phyloP scores from a whole-genome alignment of 169 alveolate genomes.

The Babesia ovata region DNA sequence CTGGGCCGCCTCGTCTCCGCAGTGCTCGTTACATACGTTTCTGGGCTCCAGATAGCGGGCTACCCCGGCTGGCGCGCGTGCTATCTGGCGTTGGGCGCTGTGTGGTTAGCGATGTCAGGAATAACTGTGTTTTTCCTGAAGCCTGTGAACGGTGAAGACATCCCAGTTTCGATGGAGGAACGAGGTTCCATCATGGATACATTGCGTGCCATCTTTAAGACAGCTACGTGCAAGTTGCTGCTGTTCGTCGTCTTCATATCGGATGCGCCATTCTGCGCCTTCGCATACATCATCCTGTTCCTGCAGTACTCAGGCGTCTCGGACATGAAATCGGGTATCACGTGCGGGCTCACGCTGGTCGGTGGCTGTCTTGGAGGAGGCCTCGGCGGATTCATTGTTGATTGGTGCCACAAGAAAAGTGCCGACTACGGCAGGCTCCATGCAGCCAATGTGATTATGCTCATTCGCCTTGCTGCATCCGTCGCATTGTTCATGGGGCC shows the following conservation, averaged over 20 bases:
- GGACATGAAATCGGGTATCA: constrained; percentile 83
- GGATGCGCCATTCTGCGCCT: constrained; percentile 89
- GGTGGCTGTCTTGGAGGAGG: constrained; percentile 90
- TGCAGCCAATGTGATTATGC: constrained; percentile 79
- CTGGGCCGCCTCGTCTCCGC: constrained; percentile 45
- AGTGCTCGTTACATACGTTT: constrained; percentile 1
- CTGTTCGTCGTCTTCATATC: constrained; percentile 74
- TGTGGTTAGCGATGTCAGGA: constrained; percentile 13
- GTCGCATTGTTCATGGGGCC: constrained; percentile 73
- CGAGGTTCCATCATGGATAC: neutral
- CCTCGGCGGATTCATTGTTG: constrained; percentile 86
- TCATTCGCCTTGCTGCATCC: constrained; percentile 73
- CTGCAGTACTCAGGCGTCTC: constrained; percentile 87
- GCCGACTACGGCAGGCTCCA: constrained; percentile 86
- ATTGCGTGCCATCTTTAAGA: constrained; percentile 21
- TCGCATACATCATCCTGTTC: constrained; percentile 86
- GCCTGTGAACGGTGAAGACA: neutral
- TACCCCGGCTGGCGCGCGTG: constrained; percentile 52
- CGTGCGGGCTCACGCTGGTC: constrained; percentile 80
- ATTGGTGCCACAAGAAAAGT: constrained; percentile 76
- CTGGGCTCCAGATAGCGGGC: neutral
- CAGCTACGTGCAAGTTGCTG: constrained; percentile 36
- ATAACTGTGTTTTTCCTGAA: constrained; percentile 3
- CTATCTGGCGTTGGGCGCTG: constrained; percentile 11
- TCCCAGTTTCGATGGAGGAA: neutral